Base-by-base conservation (phyloP, 495 filamentous ascomycete genomes). In the Aspergillus kassunensis region DNA sequence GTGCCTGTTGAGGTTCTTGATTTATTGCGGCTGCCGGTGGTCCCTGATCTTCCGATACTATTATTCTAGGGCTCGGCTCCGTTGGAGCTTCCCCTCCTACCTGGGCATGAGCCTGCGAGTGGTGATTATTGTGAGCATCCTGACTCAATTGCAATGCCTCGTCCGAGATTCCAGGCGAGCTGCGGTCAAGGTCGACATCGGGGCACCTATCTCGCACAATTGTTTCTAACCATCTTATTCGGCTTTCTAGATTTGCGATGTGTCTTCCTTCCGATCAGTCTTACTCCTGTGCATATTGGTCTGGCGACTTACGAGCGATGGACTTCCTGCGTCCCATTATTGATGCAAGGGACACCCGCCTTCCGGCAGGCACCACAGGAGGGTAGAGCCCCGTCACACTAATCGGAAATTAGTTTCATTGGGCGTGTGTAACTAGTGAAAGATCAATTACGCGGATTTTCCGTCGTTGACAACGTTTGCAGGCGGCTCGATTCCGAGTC, bases 151-250 rank as follows among this genome's bases (percentile, higher is more conserved):
- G 43, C 36, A 30, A 57, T 37, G 9, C 54, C 58, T 23, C 51
- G 20, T 7, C 18, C 20, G 20, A 15, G 3, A 13, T 4, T 31
- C 55, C 53, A 4, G 40, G 20, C 21, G 53, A 54, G 10, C 25
- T 15, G 45, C 62, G 43, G 29, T 58, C 57, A 24, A 74, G 47
- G 7, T 66, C 55, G 16, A 74, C 31, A 36, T 63, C 61, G 4
- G 66, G 52, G 21, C 65, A 63, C 10, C 55, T 61, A 34, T 67
- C 59, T n/a, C 59, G 57, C 12, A 75, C 54, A 10, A 72, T 55
- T 1, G 67, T 68, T 45, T 77, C 74, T 0, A 77, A 60, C 71
- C 69, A 75, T 53, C 68, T 60, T 6, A 74, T 61, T 15, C 72
- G 57, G 16, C 64, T 66, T 30, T 70, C 67, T 53, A 75, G 54